Evolutionary conservation across 2,329 filamentous ascomycete species (phyloP), one percentile per base, ranked within the genome.

Genomic region (Talaromyces sp.): DNA sequence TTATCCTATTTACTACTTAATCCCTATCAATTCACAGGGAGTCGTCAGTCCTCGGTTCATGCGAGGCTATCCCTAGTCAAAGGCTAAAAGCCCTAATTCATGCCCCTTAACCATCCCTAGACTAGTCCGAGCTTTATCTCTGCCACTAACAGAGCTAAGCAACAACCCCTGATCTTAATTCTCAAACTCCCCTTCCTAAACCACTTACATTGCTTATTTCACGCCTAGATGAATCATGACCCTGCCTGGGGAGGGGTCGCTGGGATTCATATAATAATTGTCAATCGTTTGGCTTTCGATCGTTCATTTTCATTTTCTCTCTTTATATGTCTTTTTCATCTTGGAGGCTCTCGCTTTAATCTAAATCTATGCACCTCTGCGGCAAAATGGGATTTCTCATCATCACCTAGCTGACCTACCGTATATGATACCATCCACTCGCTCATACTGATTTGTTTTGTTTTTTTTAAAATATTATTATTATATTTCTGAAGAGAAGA

Each of bases 91-190:
- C 39, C 36, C 17, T 39, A 53, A 33, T 22, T 22, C 50, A 13
- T n/a, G 7, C 35, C 50, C 33, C 36, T 53, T 53, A 39, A 33
- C 50, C 50, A 19, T 40, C 36, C 50, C 37, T 33, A 53, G 51
- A 15, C 51, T 53, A 53, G 51, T 41, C 11, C 37, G 33, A 48
- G 45, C 45, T 48, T 48, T 48, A 48, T 48, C 45, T 48, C 45
- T 35, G 10, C n/a, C 43, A 48, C 45, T 21, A 48, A 48, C 33
- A 35, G 11, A 35, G 33, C 33, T 10, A 35, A 35, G 25, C 25
- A 48, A 48, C 19, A 5, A 17, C 51, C 46, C 39, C 55, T 53
- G 43, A 33, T 53, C 17, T 48, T 28, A 33, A n/a, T 35, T 35
- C 33, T 35, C 33, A 48, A 28, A 28, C 25, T 7, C 7, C 25